A percentile compares a stretch with the other conserved stretches of the same genome.
Conservation (phyloP, 805 yeast species). For the Candida patagonica region DNA sequence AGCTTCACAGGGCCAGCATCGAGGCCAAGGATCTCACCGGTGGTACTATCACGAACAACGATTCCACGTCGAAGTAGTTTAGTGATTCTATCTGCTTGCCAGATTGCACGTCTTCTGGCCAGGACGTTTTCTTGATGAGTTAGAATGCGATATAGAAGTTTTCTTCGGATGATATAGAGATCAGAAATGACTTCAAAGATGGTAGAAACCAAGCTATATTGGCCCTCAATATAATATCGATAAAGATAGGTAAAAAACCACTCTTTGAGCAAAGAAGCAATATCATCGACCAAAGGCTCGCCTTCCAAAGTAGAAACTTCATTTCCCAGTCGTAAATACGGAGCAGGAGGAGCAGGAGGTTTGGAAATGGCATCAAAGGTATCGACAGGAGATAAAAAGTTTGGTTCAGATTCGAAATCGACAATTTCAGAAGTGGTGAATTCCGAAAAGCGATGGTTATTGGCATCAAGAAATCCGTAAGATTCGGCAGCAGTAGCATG, state of each 20-base stretch:
- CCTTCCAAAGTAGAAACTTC: constrained; percentile 14
- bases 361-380: constrained; percentile 5
- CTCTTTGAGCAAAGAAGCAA: constrained; percentile 24
- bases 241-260: constrained; percentile 25
- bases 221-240: constrained; percentile 20
- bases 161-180: constrained; percentile 20
- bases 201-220: constrained; percentile 19
- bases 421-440: constrained; percentile 18
- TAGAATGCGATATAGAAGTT: constrained; percentile 20
- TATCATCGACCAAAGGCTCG: constrained; percentile 27
- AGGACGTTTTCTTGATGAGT: constrained; percentile 22
- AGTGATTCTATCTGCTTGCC: constrained; percentile 24
- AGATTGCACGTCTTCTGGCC: constrained; percentile 24
- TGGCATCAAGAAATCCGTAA: constrained; percentile 20
- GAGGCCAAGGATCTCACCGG: constrained; percentile 23
- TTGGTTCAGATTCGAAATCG: not conserved
- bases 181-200: constrained; percentile 21
- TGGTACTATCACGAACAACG: constrained; percentile 23
- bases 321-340: constrained; percentile 18
- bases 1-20: constrained; percentile 42
- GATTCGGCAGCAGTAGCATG: constrained; percentile 23
- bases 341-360: constrained; percentile 18
- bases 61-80: constrained; percentile 26
- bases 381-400: not conserved
- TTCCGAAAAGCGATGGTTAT: constrained; percentile 21